A percentile compares a stretch with the other conserved stretches of the same genome.
These are phyloP conservation scores for Bryum argenteum DNA, from an alignment of 225 moss, liverwort and hornwort genomes.

Conservation along the genomic window DNA sequence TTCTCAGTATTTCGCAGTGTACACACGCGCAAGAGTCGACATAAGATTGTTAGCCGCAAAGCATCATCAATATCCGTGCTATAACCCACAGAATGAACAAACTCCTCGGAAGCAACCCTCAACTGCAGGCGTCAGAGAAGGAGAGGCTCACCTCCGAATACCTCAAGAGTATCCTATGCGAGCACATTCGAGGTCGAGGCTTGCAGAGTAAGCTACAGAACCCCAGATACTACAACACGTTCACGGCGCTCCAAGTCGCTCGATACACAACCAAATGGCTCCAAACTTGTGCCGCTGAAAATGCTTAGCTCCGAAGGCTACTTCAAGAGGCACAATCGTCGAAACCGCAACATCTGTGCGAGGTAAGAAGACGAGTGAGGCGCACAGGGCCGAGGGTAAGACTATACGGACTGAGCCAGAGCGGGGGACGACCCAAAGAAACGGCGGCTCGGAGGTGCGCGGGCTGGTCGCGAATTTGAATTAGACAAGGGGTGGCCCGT, in stretches of 20 bases:
- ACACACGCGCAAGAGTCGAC: neutral
- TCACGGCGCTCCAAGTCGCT: neutral
- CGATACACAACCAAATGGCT: constrained; percentile 5
- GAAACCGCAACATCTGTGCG: neutral
- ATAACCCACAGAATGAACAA: neutral
- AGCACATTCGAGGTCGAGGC: constrained; percentile 2
- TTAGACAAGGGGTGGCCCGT: neutral
- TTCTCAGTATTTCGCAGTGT: constrained; percentile 18
- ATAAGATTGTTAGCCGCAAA: neutral
- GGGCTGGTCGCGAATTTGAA: constrained; percentile 31
- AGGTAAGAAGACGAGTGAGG: neutral
- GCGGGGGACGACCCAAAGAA: constrained; percentile 30
- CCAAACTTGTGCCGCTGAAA: neutral
- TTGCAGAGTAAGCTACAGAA: neutral
- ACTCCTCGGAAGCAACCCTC: neutral
- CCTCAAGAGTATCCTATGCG: neutral
- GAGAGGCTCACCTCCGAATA: constrained; percentile 18
- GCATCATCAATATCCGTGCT: neutral
- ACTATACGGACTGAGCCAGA: constrained; percentile 14
- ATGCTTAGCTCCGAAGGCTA: neutral
- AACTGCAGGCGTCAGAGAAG: neutral
- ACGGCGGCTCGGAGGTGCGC: constrained; percentile 2
- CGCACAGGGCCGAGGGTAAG: neutral
- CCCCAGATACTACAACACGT: constrained; percentile 1
- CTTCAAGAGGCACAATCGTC: neutral